A percentile compares a stretch with the other conserved stretches of the same genome.
Conservation (phyloP, 495 filamentous ascomycete species). For the Penicillium nucicola region DNA sequence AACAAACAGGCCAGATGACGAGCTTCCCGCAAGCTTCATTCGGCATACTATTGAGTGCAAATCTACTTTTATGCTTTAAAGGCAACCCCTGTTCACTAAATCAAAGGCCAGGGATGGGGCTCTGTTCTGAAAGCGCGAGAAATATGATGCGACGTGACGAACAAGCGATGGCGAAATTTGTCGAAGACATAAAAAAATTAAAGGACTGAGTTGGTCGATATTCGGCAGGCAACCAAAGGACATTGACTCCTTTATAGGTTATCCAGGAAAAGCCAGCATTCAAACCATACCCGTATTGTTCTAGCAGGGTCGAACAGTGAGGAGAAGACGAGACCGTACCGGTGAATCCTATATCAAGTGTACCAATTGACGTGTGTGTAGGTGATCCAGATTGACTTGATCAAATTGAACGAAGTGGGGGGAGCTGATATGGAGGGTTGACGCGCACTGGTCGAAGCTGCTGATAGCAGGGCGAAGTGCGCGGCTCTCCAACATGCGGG, state of each 20-base stretch:
- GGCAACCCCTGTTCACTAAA: too few species aligned
- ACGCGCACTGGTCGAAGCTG: slow-evolving; percentile 51
- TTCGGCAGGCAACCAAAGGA: slow-evolving; percentile 23
- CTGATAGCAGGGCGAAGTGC: too few species aligned
- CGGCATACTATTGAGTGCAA: neutral
- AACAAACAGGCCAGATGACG: neutral
- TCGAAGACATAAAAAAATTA: slow-evolving; percentile 4
- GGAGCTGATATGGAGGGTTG: slow-evolving; percentile 8
- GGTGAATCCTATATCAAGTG: neutral
- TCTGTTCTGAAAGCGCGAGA: slow-evolving; percentile 6
- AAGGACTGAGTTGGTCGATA: slow-evolving; percentile 9
- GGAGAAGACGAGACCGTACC: neutral
- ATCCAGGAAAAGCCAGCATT: slow-evolving; percentile 17
- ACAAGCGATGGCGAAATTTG: slow-evolving; percentile 7
- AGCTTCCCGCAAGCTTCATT: neutral
- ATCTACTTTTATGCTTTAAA: too few species aligned
- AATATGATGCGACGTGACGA: slow-evolving; percentile 9
- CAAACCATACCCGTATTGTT: slow-evolving; percentile 8
- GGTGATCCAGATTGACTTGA: neutral
- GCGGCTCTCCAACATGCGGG: too few species aligned
- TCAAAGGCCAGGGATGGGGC: neutral
- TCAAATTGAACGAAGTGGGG: neutral
- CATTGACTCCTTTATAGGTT: slow-evolving; percentile 12
- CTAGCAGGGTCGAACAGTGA: neutral
- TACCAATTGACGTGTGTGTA: slow-evolving; percentile 1